Conservation (phyloP, 192 early-diverging fungal genomes). For the Entomortierella lignicola region DNA sequence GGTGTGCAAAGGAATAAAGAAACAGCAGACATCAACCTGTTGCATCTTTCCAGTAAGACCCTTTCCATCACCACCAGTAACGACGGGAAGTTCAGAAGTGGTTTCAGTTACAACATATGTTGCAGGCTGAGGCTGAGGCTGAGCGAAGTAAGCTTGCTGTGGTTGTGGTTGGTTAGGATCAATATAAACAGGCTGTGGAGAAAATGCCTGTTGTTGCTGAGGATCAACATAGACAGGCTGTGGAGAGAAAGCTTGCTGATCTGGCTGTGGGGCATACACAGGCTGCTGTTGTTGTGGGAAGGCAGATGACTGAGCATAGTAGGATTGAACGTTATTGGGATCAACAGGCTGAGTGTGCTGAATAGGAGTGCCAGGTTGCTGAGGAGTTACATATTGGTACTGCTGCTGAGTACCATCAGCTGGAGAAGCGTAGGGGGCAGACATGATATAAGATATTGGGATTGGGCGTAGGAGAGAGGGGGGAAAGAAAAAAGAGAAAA, state of each 20-base stretch:
- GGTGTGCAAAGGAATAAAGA: slow-evolving; percentile 35
- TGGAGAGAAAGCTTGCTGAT: too few relatives aligned
- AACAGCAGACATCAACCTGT: slow-evolving; percentile 32
- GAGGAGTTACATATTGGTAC: slow-evolving; percentile 17
- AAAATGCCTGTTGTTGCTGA: too few relatives aligned
- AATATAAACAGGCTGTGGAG: too few relatives aligned
- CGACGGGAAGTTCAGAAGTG: slow-evolving; percentile 7
- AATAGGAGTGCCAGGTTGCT: slow-evolving; percentile 5
- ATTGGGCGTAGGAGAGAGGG: not conserved
- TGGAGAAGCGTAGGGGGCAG: slow-evolving; percentile 21
- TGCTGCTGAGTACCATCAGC: slow-evolving; percentile 3
- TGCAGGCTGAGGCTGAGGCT: slow-evolving; percentile 10
- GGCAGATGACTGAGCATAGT: slow-evolving; percentile 14
- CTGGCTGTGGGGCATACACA: not conserved
- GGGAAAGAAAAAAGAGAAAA: not conserved
- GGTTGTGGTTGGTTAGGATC: not conserved
- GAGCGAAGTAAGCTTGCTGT: slow-evolving; percentile 2
- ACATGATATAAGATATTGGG: slow-evolving; percentile 3
- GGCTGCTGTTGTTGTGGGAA: not conserved
- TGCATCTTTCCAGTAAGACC: slow-evolving; percentile 27
- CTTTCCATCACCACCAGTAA: slow-evolving; percentile 2
- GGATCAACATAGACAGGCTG: too few relatives aligned
- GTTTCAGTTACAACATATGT: not conserved
- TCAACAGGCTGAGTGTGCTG: slow-evolving; percentile 12
- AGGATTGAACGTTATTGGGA: not conserved